phyloP scores from a whole-genome alignment of 192 early-diverging fungal species.

The Backusella australiensis region DNA sequence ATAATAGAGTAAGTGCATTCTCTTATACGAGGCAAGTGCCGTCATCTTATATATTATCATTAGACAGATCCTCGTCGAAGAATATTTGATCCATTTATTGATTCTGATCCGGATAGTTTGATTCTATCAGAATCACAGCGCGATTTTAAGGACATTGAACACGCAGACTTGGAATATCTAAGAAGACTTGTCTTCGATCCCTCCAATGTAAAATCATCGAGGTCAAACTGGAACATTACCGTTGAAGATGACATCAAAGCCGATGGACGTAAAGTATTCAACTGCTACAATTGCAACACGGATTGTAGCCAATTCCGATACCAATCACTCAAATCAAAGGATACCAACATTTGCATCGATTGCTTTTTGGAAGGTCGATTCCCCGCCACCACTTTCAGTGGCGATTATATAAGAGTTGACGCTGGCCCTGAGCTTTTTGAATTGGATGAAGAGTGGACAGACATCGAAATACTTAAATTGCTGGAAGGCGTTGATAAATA shows the following conservation, averaged over 20 bases:
- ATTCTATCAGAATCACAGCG: conserved; percentile 58
- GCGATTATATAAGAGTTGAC: conserved; percentile 87
- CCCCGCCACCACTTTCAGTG: conserved; percentile 73
- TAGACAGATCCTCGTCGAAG: conserved; percentile 91
- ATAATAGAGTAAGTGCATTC: conserved; percentile 74
- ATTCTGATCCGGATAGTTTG: conserved; percentile 85
- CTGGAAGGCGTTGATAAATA: conserved; percentile 93
- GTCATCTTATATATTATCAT: background rate
- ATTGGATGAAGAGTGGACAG: conserved; percentile 74
- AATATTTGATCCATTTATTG: conserved; percentile 88
- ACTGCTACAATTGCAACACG: conserved; percentile 82
- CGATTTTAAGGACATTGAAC: conserved; percentile 9
- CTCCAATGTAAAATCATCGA: conserved; percentile 43
- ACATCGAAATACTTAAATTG: conserved; percentile 83
- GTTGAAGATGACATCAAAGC: conserved; percentile 41
- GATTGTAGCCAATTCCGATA: conserved; percentile 81
- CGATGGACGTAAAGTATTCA: conserved; percentile 47
- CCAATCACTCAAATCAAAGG: conserved; percentile 71
- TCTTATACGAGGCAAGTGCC: background rate
- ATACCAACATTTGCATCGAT: conserved; percentile 77
- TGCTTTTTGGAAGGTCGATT: conserved; percentile 96
- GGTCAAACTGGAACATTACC: conserved; percentile 16
- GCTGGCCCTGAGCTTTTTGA: conserved; percentile 43
- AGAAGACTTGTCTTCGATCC: conserved; percentile 35
- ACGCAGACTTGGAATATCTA: conserved; percentile 21